Conservation (phyloP, 345 rosid species). For the Eucalyptus marginata region DNA sequence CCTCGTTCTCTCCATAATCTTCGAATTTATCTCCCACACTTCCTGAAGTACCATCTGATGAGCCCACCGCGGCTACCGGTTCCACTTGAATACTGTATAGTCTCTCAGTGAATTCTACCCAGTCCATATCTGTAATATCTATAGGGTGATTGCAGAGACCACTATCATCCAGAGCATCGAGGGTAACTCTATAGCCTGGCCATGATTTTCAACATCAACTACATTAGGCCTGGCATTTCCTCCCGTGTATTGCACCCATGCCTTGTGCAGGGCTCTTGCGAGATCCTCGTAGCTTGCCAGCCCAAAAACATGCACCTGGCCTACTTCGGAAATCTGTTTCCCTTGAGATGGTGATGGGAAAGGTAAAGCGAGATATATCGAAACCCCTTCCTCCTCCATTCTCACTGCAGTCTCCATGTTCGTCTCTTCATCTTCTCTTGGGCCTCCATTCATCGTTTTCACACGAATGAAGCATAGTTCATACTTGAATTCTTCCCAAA, state of each 20-base stretch:
- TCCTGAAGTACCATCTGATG: neutral
- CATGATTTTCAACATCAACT: neutral
- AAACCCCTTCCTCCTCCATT: neutral
- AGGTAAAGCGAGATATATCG: neutral
- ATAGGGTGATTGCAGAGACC: neutral
- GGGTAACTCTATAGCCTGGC: neutral
- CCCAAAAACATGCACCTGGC: neutral
- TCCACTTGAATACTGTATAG: neutral
- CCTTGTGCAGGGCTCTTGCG: neutral
- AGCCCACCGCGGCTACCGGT: neutral
- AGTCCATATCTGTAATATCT: neutral
- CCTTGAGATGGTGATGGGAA: neutral
- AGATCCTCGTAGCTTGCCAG: neutral
- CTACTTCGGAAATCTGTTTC: neutral
- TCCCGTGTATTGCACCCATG: neutral
- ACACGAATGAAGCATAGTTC: neutral
- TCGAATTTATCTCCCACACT: neutral
- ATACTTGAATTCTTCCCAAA: neutral
- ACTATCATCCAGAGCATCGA: neutral
- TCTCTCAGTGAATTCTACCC: neutral
- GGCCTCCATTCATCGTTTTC: neutral
- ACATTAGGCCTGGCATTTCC: neutral
- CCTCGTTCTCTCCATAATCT: neutral
- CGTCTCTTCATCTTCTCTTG: neutral
- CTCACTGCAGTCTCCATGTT: neutral